Evolutionary conservation across 352 stramenopile genomes (phyloP), one percentile per base, ranked within the genome.

Genomic region (Globisporangium mamillatum): DNA sequence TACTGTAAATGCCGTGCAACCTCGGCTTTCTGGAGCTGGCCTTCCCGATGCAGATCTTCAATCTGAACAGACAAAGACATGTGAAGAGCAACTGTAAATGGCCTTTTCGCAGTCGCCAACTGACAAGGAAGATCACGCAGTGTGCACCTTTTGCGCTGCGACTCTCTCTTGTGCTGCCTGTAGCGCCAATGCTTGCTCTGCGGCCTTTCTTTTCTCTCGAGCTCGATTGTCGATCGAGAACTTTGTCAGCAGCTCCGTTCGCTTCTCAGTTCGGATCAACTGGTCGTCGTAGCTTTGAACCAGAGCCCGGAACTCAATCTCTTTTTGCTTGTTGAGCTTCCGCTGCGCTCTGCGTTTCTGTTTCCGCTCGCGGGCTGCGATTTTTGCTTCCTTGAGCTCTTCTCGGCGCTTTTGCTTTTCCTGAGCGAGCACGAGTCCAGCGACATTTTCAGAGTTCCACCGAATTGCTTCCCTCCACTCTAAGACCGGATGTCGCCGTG

Each of bases 381-480:
- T 53, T 60, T 78, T 83, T 29, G 80, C 80, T 22, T 69, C 64
- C 56, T 53, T 27, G 7, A 66, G 27, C 1, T 56, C 57, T 20
- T 79, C 72, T 2, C 62, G 64, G 29, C 54, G 62, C 24, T 64
- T 63, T 20, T 55, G 70, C 16, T 76, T 71, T 53, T 76, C 68
- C 34, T 81, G 76, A 18, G 68, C 70, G 52, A 66, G 62, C 32
- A 71, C 69, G 18, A 61, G 41, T 38, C 72, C 69, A 24, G 72
- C 69, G 22, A 69, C 77, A 57, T 86, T 78, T 89, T 89, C 78
- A n/a, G 46, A 27, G 9, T 79, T 67, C 74, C 80, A 86, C 34
- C 66, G 70, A 58, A 71, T 71, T 46, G 66, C 69, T 53, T 67
- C 77, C 53, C 81, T 87, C 80, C 80, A 90, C 64, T 86, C 80